Percentiles rank a stretch among this genome's conserved stretches.
phyloP scores from a whole-genome alignment of 2,329 filamentous ascomycete species.

The Pestalotiopsis sp. region DNA sequence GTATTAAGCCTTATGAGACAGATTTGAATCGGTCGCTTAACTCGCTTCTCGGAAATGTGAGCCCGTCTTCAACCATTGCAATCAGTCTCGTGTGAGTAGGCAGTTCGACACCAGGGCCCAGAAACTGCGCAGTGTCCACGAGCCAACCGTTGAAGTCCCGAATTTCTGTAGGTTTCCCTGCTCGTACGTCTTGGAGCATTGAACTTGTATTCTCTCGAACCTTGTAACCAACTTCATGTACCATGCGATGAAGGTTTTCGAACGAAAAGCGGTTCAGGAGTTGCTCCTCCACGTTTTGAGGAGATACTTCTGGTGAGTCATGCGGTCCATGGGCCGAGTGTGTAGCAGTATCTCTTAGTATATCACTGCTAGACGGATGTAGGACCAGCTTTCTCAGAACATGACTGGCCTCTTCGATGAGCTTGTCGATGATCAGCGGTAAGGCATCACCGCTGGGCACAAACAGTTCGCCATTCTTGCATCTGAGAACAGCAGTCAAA shows the following conservation, averaged over 20 bases:
- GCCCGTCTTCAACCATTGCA: slow-evolving; percentile 41
- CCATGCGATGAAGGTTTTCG: slow-evolving; percentile 42
- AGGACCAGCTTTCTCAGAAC: slow-evolving; percentile 72
- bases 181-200: slow-evolving; percentile 62
- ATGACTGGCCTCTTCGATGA: slow-evolving; percentile 74
- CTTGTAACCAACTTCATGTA: slow-evolving; percentile 49
- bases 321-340: slow-evolving; percentile 2
- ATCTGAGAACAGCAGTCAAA: slow-evolving; percentile 76
- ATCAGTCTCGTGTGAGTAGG: slow-evolving; percentile 44
- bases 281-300: slow-evolving; percentile 12
- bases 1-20: neutral
- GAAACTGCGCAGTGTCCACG: slow-evolving; percentile 45
- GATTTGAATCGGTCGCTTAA: neutral
- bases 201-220: slow-evolving; percentile 60
- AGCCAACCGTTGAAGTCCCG: slow-evolving; percentile 64
- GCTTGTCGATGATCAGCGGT: slow-evolving; percentile 63
- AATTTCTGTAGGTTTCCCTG: slow-evolving; percentile 57
- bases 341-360: slow-evolving; percentile 32
- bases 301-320: slow-evolving; percentile 49
- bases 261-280: slow-evolving; percentile 47
- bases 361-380: slow-evolving; percentile 49
- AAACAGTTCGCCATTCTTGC: slow-evolving; percentile 78
- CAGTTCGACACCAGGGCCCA: slow-evolving; percentile 37
- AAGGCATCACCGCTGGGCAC: slow-evolving; percentile 53
- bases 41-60: neutral